These are phyloP conservation scores for Huntiella savannae DNA, from an alignment of 2,329 filamentous ascomycete species.

Conservation along the genomic window DNA sequence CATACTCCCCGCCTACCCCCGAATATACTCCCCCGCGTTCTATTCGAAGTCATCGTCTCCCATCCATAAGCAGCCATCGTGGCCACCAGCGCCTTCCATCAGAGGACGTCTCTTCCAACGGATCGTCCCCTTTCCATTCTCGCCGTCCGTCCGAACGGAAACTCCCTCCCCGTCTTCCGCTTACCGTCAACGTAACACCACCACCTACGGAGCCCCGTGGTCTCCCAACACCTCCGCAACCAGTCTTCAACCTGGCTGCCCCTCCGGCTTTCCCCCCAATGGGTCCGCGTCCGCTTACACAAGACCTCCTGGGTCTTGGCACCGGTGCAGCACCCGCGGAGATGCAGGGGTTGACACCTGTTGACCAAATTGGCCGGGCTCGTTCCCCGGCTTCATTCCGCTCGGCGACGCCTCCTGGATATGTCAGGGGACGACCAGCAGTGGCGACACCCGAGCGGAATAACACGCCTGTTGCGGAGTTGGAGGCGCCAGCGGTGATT, in stretches of 20 bases:
- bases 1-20: no score
- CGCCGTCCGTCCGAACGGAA: background rate
- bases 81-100: slow-evolving; percentile 7
- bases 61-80: background rate
- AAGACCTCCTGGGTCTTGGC: no score
- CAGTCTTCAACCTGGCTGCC: background rate
- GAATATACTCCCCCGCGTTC: no score
- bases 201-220: background rate
- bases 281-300: no score
- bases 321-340: no score
- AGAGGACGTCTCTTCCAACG: background rate
- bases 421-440: background rate
- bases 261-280: no score
- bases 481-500: background rate
- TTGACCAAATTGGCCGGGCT: background rate
- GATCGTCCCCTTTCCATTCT: no score
- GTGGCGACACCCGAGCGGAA: background rate
- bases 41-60: background rate
- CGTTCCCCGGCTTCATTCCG: background rate
- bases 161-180: slow-evolving; percentile 3
- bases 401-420: background rate
- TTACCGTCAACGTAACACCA: slow-evolving; percentile 1
- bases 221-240: background rate
- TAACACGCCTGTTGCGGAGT: background rate
- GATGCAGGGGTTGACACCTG: no score